Evolutionary conservation across 1,139 yeast species (phyloP).

Genomic region (Meyerozyma carpophila): DNA sequence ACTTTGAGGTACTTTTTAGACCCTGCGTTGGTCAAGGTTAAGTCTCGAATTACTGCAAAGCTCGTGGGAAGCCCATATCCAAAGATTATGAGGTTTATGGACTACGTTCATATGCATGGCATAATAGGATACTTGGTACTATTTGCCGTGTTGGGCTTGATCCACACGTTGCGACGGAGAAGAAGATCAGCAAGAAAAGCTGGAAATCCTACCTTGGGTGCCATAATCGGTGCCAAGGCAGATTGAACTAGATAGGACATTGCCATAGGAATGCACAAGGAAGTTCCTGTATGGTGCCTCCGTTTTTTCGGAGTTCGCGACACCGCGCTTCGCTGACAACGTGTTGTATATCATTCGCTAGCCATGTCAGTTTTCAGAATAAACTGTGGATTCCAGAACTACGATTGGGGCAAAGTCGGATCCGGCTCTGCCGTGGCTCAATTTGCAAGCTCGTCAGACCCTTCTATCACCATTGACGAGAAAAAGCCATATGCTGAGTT

Average conservation of each 20-base stretch:
- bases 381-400: slow-evolving; percentile 61
- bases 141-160: slow-evolving; percentile 6
- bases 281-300: background rate
- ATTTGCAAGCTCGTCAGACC: slow-evolving; percentile 69
- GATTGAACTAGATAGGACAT: background rate
- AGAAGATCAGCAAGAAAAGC: background rate
- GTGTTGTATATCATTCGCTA: background rate
- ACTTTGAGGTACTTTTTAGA: slow-evolving; percentile 31
- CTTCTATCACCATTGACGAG: slow-evolving; percentile 59
- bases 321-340: background rate
- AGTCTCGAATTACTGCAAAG: slow-evolving; percentile 11
- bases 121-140: slow-evolving; percentile 36
- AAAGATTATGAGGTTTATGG: slow-evolving; percentile 33
- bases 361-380: slow-evolving; percentile 29
- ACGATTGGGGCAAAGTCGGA: slow-evolving; percentile 89
- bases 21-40: slow-evolving; percentile 14
- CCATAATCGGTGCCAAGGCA: background rate
- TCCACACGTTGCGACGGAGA: background rate
- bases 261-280: background rate
- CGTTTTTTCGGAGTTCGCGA: background rate
- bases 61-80: slow-evolving; percentile 44
- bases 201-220: background rate
- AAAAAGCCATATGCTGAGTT: slow-evolving; percentile 80
- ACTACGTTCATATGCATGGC: slow-evolving; percentile 40
- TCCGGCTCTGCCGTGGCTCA: slow-evolving; percentile 81